phyloP scores from a whole-genome alignment of 768 basidiomycete genomes.

The Chiua virens region DNA sequence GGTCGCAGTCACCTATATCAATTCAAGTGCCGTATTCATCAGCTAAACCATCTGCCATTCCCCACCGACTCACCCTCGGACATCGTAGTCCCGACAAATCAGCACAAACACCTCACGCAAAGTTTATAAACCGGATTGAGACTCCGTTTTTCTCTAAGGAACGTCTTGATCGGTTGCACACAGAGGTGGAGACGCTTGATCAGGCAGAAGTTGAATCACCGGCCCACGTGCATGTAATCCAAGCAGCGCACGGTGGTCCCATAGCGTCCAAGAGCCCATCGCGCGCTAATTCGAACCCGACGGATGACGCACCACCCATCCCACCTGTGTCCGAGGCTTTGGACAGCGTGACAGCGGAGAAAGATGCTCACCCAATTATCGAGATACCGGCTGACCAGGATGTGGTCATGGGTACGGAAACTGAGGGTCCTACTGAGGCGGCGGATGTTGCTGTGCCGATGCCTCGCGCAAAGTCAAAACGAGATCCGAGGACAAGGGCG shows the following conservation, averaged over 20 bases:
- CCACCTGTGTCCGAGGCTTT: constrained; percentile 3
- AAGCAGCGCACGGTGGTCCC: neutral
- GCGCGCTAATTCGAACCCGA: neutral
- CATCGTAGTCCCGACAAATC: constrained; percentile 15
- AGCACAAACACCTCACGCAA: constrained; percentile 3
- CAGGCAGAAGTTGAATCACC: constrained; percentile 3
- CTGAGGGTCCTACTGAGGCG: constrained; percentile 1
- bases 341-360: neutral
- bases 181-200: constrained; percentile 16
- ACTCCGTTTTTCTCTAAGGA: constrained; percentile 27
- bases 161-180: constrained; percentile 21
- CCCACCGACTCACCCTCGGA: constrained; percentile 10
- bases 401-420: neutral
- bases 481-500: constrained; percentile 28
- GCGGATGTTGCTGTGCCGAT: neutral
- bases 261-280: neutral
- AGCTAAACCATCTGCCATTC: constrained; percentile 16
- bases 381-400: neutral
- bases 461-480: constrained; percentile 12
- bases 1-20: no score
- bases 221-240: constrained; percentile 2
- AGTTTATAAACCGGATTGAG: neutral
- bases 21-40: constrained; percentile 2
- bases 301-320: neutral
- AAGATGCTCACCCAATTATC: neutral